Percentiles rank a stretch among this genome's conserved stretches.
Conservation (phyloP, 495 filamentous ascomycete species). For the Tuber indicum region DNA sequence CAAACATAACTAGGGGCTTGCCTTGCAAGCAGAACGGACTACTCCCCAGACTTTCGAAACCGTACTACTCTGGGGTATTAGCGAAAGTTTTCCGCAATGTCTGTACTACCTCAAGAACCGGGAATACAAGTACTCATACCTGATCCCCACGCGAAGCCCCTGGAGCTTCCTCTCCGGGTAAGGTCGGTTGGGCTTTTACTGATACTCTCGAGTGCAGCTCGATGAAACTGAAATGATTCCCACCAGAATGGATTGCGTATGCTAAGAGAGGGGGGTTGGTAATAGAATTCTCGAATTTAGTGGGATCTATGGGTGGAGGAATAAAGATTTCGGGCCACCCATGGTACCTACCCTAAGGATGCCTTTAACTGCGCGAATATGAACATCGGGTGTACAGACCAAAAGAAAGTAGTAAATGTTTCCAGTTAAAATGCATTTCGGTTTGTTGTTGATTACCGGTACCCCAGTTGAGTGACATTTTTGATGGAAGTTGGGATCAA, state of each 20-base stretch:
- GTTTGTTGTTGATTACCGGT: not conserved
- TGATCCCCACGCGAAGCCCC: not conserved
- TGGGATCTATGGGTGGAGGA: no score
- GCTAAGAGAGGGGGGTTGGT: no score
- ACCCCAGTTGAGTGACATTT: not conserved
- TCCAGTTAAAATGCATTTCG: not conserved
- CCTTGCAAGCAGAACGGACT: not conserved
- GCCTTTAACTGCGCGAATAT: no score
- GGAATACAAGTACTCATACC: not conserved
- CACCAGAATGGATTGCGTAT: no score
- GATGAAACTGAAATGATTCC: no score
- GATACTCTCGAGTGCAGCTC: no score
- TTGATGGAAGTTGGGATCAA: not conserved
- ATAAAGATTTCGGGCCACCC: no score
- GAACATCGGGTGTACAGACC: no score
- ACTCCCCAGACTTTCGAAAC: constrained; percentile 2
- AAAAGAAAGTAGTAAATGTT: no score
- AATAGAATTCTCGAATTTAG: no score
- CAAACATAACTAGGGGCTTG: not conserved
- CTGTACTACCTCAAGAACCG: not conserved
- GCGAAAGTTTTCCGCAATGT: not conserved
- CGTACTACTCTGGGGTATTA: not conserved
- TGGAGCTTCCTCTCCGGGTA: not conserved
- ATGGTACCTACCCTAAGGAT: no score
- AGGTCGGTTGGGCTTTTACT: not conserved